These are phyloP conservation scores for Phytophthora pseudosyringae DNA, from an alignment of 352 stramenopile genomes.

Conservation along the genomic window DNA sequence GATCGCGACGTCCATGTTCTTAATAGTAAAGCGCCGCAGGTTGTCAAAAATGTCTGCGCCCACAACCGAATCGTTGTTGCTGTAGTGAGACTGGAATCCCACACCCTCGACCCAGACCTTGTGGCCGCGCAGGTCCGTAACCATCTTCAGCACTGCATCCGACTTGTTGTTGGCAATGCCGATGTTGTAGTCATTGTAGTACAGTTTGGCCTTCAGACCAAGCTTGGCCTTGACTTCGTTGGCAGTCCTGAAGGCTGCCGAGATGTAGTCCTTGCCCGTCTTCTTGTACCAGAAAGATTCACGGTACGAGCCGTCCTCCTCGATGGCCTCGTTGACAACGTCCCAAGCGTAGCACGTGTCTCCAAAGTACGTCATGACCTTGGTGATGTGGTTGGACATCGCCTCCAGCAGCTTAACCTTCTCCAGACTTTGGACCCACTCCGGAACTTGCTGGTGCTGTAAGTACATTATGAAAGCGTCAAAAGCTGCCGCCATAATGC, in stretches of 20 bases:
- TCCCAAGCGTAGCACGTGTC: constrained; percentile 37
- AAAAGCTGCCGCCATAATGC: not conserved
- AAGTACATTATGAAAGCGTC: not conserved
- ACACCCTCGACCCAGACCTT: constrained; percentile 38
- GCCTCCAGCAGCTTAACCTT: constrained; percentile 37
- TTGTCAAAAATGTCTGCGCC: constrained; percentile 37
- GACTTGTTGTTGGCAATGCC: constrained; percentile 42
- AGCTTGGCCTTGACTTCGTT: constrained; percentile 39
- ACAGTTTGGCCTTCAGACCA: constrained; percentile 22
- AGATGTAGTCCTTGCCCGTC: constrained; percentile 42
- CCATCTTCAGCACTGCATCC: constrained; percentile 34
- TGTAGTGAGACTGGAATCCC: constrained; percentile 41
- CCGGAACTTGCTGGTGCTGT: constrained; percentile 42
- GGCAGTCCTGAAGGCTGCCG: constrained; percentile 35
- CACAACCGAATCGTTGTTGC: constrained; percentile 22
- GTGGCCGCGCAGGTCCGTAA: constrained; percentile 16
- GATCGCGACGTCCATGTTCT: constrained; percentile 37
- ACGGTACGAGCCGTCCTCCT: constrained; percentile 38
- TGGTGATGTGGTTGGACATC: constrained; percentile 41
- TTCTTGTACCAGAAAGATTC: constrained; percentile 49
- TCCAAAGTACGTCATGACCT: constrained; percentile 45
- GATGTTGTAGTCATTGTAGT: constrained; percentile 43
- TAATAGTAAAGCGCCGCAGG: constrained; percentile 33
- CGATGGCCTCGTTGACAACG: constrained; percentile 35
- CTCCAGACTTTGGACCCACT: constrained; percentile 38